Evolutionary conservation across 768 basidiomycete species (phyloP).

Genomic region (Tulasnella sp.): DNA sequence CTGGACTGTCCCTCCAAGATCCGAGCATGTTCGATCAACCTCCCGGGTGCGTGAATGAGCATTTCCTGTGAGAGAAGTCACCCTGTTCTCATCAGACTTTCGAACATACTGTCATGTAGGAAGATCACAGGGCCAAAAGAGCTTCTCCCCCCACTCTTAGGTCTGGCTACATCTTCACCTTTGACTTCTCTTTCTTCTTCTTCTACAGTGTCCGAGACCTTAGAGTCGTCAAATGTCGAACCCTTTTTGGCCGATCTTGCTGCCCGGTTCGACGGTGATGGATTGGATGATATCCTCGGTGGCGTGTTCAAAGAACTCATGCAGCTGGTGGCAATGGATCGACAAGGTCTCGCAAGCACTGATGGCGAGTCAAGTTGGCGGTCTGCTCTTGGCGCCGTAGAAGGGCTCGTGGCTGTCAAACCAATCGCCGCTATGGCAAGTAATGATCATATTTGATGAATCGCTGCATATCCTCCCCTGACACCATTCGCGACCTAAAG

Average conservation of each 20-base stretch:
- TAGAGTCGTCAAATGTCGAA: conserved; percentile 59
- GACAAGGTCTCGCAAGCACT: conserved; percentile 8
- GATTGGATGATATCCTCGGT: conserved; percentile 67
- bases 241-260: conserved; percentile 77
- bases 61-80: no score
- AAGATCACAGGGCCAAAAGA: conserved; percentile 67
- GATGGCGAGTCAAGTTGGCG: conserved; percentile 44
- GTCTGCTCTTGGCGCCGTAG: conserved; percentile 69
- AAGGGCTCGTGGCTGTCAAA: conserved; percentile 71
- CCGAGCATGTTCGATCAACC: conserved; percentile 95
- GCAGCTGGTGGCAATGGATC: conserved; percentile 4
- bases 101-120: conserved; percentile 28
- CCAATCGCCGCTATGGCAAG: conserved; percentile 59
- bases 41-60: conserved; percentile 46
- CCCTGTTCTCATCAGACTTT: neutral
- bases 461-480: neutral
- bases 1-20: conserved; percentile 80
- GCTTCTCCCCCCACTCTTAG: conserved; percentile 69
- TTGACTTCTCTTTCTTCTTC: conserved; percentile 34
- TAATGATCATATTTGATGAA: neutral
- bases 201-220: conserved; percentile 36
- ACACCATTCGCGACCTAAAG: conserved; percentile 1
- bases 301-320: conserved; percentile 40
- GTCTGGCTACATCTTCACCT: conserved; percentile 57
- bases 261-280: conserved; percentile 67